Evolutionary conservation across 805 yeast genomes (phyloP), one percentile per base, ranked within the genome.

Genomic region (Candida schatavii): DNA sequence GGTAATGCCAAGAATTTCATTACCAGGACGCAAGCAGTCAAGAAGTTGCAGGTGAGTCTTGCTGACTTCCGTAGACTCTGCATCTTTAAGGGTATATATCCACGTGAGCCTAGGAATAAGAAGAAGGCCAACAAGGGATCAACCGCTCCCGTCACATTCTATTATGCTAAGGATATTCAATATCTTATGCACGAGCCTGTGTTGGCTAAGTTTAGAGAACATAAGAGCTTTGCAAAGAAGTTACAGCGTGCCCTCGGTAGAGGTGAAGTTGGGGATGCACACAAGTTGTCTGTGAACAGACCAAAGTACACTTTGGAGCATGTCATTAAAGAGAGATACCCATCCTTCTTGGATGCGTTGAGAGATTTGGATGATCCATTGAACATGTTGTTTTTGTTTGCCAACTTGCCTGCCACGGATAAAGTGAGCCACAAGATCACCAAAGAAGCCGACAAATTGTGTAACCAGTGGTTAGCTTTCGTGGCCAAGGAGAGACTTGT

Each of bases 41-140:
- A 84, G 66, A 88, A 84, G 61, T 72, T 93, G 47, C 99, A 93
- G 67, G 85, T 93, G 22, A 85, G 97, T 2, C 74, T 93, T 38
- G 97, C 97, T 10, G 99, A 93, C 68, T 93, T 93, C 78, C 82
- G 96, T 70, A 81, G 99, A 58, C 76, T 93, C 59, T 93, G 99
- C 76, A 93, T 93, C 62, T 88, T 93, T 77, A 93, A 93, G 66
- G 99, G 99, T 40, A 90, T 93, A 49, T 93, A 88, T 61, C 99
- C 99, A 41, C 80, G 99, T 62, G 97, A 89, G 61, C 98, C 98
- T 36, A 75, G 90, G 55, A 88, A 88, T 67, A 93, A 90, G 72
- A 88, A 85, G 80, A 90, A 88, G 75, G 97, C 97, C 46, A 91
- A 89, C 67, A 93, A 88, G 67, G 98, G 99, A 18, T 86, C 96